Evolutionary conservation across 2,329 filamentous ascomycete genomes (phyloP), one percentile per base, ranked within the genome.

Genomic region (Exophiala sp.): DNA sequence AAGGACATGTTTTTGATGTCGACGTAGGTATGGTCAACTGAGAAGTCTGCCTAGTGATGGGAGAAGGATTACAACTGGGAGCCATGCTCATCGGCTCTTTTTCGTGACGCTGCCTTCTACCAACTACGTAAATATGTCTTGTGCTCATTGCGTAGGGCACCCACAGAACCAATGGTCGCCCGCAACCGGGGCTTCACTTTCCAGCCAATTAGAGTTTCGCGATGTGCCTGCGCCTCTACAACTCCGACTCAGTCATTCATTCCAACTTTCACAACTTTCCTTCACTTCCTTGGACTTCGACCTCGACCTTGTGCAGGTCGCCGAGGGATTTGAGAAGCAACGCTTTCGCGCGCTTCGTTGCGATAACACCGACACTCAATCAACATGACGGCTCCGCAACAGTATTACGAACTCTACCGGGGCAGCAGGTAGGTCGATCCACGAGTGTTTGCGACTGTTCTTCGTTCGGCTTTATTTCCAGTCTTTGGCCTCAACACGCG

Each of bases 361-460:
- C 24, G 24, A 5, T 29, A 29, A 29, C 24, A 29, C 24, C 24
- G 24, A 8, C 24, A 8, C 24, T 29, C 20, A 10, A 29, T 29
- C 20, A 24, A 10, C 76, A 76, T 74, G 70, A 66, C 74, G 65
- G 71, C 79, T 14, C 24, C 48, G 33, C 52, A 58, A 60, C 71
- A 81, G 62, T 86, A 83, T 78, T 99, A 97, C 75, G 94, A 99
- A 83, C 86, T 99, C 69, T 99, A 99, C 75, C 89, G 94, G 67
- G 87, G 91, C 78, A 96, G 91, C 84, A 97, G 92, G 94, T 97
- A 89, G 50, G 41, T 47, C 42, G 20, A 8, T 11, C 42, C 38
- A n/a, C 18, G n/a, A 10, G 33, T 29, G 29, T 33, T 33, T n/a
- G 41, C 14, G 38, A 10, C 32, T 43, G 21, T 33, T 57, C 24